Evolutionary conservation across 441 rosid species (phyloP), one percentile per base, ranked within the genome.

Genomic region (Breynia disticha): DNA sequence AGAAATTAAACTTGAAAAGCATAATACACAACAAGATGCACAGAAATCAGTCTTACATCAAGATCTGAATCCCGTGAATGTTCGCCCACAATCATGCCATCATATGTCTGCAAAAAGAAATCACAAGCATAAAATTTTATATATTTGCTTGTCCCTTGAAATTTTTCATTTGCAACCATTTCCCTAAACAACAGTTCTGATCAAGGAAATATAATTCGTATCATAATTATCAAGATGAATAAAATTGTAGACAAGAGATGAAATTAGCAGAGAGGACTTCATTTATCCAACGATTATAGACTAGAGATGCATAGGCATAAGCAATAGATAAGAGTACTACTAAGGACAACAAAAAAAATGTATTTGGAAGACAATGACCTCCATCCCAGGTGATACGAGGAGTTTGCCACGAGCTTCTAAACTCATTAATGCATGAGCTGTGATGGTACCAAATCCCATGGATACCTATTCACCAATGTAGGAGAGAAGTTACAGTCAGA

Each of bases 41-140:
- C 11, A 19, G 21, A 55, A 52, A 67, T 60, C 81, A 68, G 73
- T 62, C 97, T 83, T 81, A 93, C 98, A 73, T 93, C 98, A 17
- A 88, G 97, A 78, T 93, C 97, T 4, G 86, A 53, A 67, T 88
- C 98, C 64, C 98, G 74, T 69, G 98, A 78, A 73, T 93, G 97
- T 72, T 93, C 98, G 59, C 98, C 98, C 14, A 93, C 75, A 56
- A 93, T 82, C 97, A 88, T 93, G 60, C 98, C 98, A 69, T 93
- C 98, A 55, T 93, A 93, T 11, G 98, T 17, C 98, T 93, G 83
- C 65, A 51, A 50, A 56, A 7, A n/a, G n/a, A 41, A 55, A 69
- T 43, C 54, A 17, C 59, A 37, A 56, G 32, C 46, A 48, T 11
- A 16, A 12, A 46, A 16, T 4, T 2, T 28, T 28, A 28, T 28